Conservation (phyloP, 2,329 filamentous ascomycete genomes). For the Curvularia eragrostidis region DNA sequence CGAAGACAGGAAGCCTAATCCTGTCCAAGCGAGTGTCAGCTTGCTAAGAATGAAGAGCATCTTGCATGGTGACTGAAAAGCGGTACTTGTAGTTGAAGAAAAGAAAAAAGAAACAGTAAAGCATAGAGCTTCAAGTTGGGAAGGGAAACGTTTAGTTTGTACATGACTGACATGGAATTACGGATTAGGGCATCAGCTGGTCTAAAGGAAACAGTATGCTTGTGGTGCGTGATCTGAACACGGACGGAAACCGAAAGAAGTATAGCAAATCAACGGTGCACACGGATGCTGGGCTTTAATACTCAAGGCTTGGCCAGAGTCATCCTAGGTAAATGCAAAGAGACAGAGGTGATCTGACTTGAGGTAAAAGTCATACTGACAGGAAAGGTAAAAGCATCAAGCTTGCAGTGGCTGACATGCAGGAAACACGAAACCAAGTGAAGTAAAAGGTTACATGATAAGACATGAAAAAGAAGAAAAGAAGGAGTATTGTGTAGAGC, state of each 20-base stretch:
- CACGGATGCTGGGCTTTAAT: background rate
- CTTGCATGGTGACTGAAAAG: background rate
- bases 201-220: background rate
- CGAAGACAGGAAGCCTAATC: background rate
- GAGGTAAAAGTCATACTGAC: background rate
- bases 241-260: background rate
- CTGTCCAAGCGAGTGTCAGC: background rate
- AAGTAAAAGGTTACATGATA: background rate
- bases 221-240: conserved; percentile 2
- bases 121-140: background rate
- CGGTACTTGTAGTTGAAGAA: background rate
- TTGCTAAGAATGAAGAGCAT: background rate
- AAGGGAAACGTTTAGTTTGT: background rate
- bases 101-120: background rate
- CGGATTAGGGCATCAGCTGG: background rate
- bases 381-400: background rate
- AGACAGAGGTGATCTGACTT: background rate
- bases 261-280: background rate
- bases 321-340: background rate
- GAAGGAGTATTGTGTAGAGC: background rate
- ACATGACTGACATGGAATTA: conserved; percentile 9
- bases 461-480: background rate
- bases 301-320: background rate
- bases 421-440: background rate
- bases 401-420: background rate